phyloP scores from a whole-genome alignment of 768 basidiomycete species.

The Xerocomellus chrysenteron region DNA sequence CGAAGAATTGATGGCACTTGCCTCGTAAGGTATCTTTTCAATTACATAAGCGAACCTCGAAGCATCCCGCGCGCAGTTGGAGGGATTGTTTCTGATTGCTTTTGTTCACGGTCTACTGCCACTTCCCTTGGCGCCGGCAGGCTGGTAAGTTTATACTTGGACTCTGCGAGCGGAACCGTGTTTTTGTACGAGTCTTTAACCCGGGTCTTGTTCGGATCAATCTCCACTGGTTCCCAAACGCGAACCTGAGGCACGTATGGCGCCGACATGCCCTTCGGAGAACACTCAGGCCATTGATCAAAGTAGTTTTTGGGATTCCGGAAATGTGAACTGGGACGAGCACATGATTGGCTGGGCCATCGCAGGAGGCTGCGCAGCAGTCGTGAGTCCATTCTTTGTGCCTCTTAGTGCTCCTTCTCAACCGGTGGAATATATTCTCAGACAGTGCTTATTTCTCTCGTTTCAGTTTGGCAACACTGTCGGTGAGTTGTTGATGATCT shows the following conservation, averaged over 20 bases:
- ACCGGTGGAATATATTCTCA: conserved; percentile 22
- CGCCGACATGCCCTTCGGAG: conserved; percentile 46
- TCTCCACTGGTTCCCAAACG: background rate
- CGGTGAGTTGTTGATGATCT: conserved; percentile 42
- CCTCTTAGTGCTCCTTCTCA: background rate
- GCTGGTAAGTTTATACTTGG: conserved; percentile 5
- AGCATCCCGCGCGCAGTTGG: too few relatives aligned
- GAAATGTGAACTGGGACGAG: conserved; percentile 54
- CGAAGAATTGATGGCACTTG: too few relatives aligned
- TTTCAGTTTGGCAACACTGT: conserved; percentile 61
- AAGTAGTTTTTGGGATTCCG: conserved; percentile 57
- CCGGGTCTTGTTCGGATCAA: background rate
- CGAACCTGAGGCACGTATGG: conserved; percentile 17
- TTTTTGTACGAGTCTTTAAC: conserved; percentile 7
- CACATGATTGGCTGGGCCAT: conserved; percentile 76
- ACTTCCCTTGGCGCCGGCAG: conserved; percentile 1
- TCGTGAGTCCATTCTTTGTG: conserved; percentile 41
- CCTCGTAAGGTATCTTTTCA: too few relatives aligned
- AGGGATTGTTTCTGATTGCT: background rate
- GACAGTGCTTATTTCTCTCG: conserved; percentile 59
- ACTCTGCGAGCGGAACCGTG: conserved; percentile 1
- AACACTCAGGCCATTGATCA: conserved; percentile 56
- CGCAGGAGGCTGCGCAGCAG: conserved; percentile 56
- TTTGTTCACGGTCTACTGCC: background rate
- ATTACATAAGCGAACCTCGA: too few relatives aligned